A percentile compares a stretch with the other conserved stretches of the same genome.
Evolutionary conservation across 2,329 filamentous ascomycete species (phyloP).

Genomic region (Talaromyces sp.): DNA sequence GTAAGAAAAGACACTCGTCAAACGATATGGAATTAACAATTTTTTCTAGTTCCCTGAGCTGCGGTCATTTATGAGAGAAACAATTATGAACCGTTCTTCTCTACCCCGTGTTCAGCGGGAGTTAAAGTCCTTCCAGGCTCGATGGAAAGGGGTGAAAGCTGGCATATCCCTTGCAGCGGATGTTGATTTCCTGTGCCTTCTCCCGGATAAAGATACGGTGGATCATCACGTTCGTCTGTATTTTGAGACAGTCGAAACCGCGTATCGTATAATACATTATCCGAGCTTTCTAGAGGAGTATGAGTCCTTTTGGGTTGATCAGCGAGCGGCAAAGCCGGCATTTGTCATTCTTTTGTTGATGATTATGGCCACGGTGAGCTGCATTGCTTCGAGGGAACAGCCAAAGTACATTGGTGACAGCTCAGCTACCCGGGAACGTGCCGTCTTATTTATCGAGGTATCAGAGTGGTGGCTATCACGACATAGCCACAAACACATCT

Average conservation of each 20-base stretch:
- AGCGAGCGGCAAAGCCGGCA: slow-evolving; percentile 11
- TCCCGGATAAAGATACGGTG: slow-evolving; percentile 16
- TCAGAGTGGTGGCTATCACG: slow-evolving; percentile 16
- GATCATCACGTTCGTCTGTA: slow-evolving; percentile 19
- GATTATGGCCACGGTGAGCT: slow-evolving; percentile 17
- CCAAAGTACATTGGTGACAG: slow-evolving; percentile 17
- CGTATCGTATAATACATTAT: slow-evolving; percentile 19
- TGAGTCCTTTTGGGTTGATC: slow-evolving; percentile 14
- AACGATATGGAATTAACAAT: not conserved
- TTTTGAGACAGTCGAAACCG: slow-evolving; percentile 18
- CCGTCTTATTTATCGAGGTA: slow-evolving; percentile 16
- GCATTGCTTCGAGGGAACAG: slow-evolving; percentile 9
- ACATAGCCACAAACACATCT: slow-evolving; percentile 49
- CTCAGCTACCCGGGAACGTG: slow-evolving; percentile 15
- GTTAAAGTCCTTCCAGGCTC: slow-evolving; percentile 16
- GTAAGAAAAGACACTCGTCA: slow-evolving; percentile 7
- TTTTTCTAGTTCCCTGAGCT: slow-evolving; percentile 17
- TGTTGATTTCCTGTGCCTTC: slow-evolving; percentile 14
- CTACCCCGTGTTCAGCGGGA: slow-evolving; percentile 17
- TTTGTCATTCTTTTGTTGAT: slow-evolving; percentile 18
- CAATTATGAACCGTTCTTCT: slow-evolving; percentile 16
- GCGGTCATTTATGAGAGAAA: slow-evolving; percentile 18
- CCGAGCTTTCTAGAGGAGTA: slow-evolving; percentile 21
- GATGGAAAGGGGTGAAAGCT: slow-evolving; percentile 15
- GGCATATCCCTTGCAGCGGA: slow-evolving; percentile 6